phyloP scores from a whole-genome alignment of 345 rosid species.

The Dipteronia sinensis region DNA sequence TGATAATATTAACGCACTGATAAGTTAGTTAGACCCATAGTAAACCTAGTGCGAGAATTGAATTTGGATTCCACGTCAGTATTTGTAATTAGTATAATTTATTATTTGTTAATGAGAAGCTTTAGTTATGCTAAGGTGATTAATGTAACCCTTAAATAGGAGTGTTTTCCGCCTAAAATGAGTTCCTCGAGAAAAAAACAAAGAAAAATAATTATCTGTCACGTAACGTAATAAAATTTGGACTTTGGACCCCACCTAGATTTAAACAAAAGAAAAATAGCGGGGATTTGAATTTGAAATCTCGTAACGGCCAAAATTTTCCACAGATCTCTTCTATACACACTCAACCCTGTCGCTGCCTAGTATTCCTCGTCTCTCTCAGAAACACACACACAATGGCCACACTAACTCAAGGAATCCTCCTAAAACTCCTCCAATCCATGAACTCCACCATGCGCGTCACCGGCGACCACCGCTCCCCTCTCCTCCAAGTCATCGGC shows the following conservation, averaged over 20 bases:
- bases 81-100: neutral
- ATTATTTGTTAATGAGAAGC: no score
- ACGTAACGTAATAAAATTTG: slow-evolving; percentile 1
- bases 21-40: no score
- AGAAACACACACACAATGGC: slow-evolving; percentile 54
- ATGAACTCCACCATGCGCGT: slow-evolving; percentile 82
- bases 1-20: no score
- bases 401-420: slow-evolving; percentile 76
- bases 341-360: neutral
- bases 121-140: neutral
- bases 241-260: slow-evolving; percentile 20
- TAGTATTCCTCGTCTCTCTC: neutral
- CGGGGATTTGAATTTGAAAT: slow-evolving; percentile 59
- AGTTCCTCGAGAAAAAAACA: neutral
- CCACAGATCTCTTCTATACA: neutral
- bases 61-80: neutral
- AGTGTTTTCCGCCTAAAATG: neutral
- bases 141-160: neutral
- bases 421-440: slow-evolving; percentile 84
- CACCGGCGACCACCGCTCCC: slow-evolving; percentile 92
- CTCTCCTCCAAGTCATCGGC: slow-evolving; percentile 88
- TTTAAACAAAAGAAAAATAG: slow-evolving; percentile 13
- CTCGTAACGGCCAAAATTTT: slow-evolving; percentile 43
- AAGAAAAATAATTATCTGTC: neutral
- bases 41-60: neutral